A percentile compares a stretch with the other conserved stretches of the same genome.
Evolutionary conservation across 768 basidiomycete species (phyloP).

Genomic region (Neoboletus magnificus): DNA sequence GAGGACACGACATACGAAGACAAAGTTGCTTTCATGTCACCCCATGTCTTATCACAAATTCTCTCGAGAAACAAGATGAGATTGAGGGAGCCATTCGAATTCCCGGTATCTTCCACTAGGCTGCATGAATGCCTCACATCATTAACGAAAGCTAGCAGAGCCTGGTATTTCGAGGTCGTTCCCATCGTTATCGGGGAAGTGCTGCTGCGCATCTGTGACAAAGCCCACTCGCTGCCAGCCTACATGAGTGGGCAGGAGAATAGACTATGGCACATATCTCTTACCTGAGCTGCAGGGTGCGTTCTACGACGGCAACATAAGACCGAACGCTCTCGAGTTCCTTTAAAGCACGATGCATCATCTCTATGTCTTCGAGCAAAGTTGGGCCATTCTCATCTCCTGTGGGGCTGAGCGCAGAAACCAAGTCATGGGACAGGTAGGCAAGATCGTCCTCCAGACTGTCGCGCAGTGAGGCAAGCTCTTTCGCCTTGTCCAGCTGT

Average conservation of each 20-base stretch:
- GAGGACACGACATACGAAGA: slow-evolving; percentile 48
- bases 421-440: slow-evolving; percentile 60
- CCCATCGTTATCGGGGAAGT: slow-evolving; percentile 40
- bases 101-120: slow-evolving; percentile 42
- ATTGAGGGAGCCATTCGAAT: slow-evolving; percentile 50
- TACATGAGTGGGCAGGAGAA: slow-evolving; percentile 4
- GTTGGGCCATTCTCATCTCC: slow-evolving; percentile 52
- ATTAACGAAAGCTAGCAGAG: slow-evolving; percentile 58
- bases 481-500: slow-evolving; percentile 63
- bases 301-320: slow-evolving; percentile 74
- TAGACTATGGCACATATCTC: slow-evolving; percentile 13
- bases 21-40: slow-evolving; percentile 62
- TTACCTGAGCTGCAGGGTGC: slow-evolving; percentile 70
- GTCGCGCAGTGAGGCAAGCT: slow-evolving; percentile 73
- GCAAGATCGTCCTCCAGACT: slow-evolving; percentile 75
- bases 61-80: slow-evolving; percentile 59
- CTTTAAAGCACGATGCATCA: slow-evolving; percentile 69
- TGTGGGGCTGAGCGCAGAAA: slow-evolving; percentile 46
- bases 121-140: slow-evolving; percentile 46
- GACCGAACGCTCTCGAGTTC: slow-evolving; percentile 72
- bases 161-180: slow-evolving; percentile 55
- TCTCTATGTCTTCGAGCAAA: slow-evolving; percentile 80
- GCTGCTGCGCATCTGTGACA: slow-evolving; percentile 46
- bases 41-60: slow-evolving; percentile 73
- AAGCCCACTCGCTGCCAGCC: slow-evolving; percentile 51